These are phyloP conservation scores for Gossypium schwendimanii DNA, from an alignment of 441 rosid genomes.

Conservation along the genomic window DNA sequence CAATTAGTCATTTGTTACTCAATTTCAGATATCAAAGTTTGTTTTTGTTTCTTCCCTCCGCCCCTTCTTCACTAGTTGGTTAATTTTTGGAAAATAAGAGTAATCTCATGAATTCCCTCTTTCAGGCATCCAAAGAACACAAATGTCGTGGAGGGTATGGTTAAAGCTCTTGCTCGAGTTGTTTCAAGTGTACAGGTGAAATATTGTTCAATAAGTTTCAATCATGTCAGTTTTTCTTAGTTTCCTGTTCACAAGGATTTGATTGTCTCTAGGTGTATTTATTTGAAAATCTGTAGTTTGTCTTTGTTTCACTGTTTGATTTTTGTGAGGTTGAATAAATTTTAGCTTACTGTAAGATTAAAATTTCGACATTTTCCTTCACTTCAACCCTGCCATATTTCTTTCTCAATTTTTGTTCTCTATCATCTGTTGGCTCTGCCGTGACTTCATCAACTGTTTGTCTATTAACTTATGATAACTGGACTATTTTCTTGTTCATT, in stretches of 20 bases:
- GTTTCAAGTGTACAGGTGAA: constrained; percentile 94
- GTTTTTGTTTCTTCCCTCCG: background rate
- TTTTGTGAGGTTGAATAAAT: constrained; percentile 13
- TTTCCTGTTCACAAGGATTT: background rate
- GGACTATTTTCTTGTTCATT: background rate
- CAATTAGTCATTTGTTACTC: constrained; percentile 3
- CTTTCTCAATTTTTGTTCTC: background rate
- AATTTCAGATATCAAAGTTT: constrained; percentile 8
- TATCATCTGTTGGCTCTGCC: background rate
- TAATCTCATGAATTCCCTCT: constrained; percentile 21
- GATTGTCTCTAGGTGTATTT: constrained; percentile 12
- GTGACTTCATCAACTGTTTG: background rate
- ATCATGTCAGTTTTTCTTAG: background rate
- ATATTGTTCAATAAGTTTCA: constrained; percentile 8
- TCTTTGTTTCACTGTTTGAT: constrained; percentile 1
- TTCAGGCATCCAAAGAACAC: constrained; percentile 92
- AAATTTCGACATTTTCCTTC: background rate
- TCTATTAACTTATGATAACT: background rate
- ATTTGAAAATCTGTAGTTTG: constrained; percentile 16
- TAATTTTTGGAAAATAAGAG: background rate
- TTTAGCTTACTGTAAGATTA: background rate
- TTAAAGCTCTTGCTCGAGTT: constrained; percentile 96
- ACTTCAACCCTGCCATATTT: background rate
- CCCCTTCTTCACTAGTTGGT: constrained; percentile 4
- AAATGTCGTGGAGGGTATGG: constrained; percentile 97